Evolutionary conservation across 2,329 filamentous ascomycete species (phyloP), one percentile per base, ranked within the genome.

Genomic region (Ophiocordyceps camponoti-saundersi): DNA sequence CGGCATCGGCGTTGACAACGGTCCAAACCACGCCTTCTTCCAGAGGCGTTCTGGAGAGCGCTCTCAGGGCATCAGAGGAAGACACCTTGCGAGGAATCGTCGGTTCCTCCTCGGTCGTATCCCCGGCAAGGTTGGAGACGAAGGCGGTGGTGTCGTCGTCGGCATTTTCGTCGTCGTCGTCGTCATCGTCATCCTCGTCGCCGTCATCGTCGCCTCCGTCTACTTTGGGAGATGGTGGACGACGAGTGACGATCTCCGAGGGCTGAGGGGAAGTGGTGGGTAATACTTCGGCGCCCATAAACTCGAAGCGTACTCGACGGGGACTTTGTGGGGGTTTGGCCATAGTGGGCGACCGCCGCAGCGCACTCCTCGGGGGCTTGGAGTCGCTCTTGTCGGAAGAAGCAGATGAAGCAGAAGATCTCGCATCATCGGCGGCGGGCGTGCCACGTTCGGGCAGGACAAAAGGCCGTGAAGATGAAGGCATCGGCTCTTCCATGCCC

Each of bases 251-350:
- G 55, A 60, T 53, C 49, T 63, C 58, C 47, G 62, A 53, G 47
- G 58, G 51, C 50, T 68, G 66, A 44, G 76, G 77, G 21, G 75
- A 78, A 23, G 70, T 64, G 43, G 76, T 79, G 20, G 77, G 75
- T 48, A 79, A 61, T 34, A 82, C 74, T 55, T 80, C 75, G 51
- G 70, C 64, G 46, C 76, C 77, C 56, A 70, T 69, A 43, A 80
- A 71, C 36, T 78, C 71, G 51, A 81, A 81, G 44, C 78, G 75
- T 48, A 81, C 78, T 49, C 75, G 69, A 29, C 77, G 70, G n/a
- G 74, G 75, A 54, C 75, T 78, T 42, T 67, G 65, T 6, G 61
- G 63, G 46, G 69, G 67, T 45, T 66, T 70, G 23, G 71, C 68
- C 30, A 64, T 67, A 53, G 69, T 75, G 7, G 72, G 75, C 1